Conservation (phyloP, 208 protist genomes). For the Leishmania tarentolae region DNA sequence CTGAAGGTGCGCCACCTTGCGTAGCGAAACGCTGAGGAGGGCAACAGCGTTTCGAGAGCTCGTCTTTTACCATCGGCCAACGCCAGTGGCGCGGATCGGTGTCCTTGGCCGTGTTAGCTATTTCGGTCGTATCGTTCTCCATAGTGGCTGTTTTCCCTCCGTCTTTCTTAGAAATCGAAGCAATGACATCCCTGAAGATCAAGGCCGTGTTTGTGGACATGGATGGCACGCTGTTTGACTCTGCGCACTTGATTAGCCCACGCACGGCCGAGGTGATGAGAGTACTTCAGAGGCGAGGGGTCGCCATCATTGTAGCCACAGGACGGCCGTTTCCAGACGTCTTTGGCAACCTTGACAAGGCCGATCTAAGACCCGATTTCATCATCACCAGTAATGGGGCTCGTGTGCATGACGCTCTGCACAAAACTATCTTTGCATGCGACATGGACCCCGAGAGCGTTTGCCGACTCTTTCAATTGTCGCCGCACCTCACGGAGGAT, state of each 20-base stretch:
- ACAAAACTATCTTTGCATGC: conserved; percentile 37
- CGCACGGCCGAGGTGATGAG: conserved; percentile 41
- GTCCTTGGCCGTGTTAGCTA: neutral
- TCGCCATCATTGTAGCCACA: conserved; percentile 61
- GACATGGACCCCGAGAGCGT: conserved; percentile 47
- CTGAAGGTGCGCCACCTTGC: neutral
- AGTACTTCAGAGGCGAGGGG: conserved; percentile 23
- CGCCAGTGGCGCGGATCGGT: neutral
- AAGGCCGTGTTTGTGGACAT: conserved; percentile 48
- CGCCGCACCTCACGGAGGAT: conserved; percentile 15
- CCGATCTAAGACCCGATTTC: conserved; percentile 48
- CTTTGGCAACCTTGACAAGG: conserved; percentile 50
- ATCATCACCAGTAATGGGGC: conserved; percentile 82
- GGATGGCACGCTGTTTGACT: conserved; percentile 69
- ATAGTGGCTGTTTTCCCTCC: neutral
- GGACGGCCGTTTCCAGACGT: conserved; percentile 70
- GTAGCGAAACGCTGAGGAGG: neutral
- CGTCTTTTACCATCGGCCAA: neutral
- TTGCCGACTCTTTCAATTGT: conserved; percentile 49
- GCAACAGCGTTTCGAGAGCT: neutral
- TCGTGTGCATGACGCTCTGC: conserved; percentile 46
- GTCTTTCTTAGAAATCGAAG: neutral
- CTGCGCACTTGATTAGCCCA: conserved; percentile 31
- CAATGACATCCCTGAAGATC: conserved; percentile 4
- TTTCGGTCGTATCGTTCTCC: neutral